phyloP scores from a whole-genome alignment of 495 filamentous ascomycete species.

The Talaromyces thailandensis region DNA sequence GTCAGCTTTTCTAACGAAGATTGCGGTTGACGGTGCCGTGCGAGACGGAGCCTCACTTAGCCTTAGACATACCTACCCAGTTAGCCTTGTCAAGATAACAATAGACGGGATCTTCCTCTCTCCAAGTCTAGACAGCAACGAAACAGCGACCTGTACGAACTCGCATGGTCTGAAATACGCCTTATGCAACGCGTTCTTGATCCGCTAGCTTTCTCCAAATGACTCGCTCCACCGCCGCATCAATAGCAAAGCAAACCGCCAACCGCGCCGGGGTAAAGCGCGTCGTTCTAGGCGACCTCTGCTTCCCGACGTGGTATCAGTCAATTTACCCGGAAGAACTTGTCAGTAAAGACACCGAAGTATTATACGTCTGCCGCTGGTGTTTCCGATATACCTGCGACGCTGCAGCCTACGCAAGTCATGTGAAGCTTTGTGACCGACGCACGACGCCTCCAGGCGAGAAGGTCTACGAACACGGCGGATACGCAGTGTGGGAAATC shows the following conservation, averaged over 20 bases:
- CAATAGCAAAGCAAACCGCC: background rate
- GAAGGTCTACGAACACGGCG: slow-evolving; percentile 50
- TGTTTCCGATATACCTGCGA: slow-evolving; percentile 91
- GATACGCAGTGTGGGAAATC: slow-evolving; percentile 73
- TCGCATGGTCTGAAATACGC: background rate
- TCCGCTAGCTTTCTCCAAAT: background rate
- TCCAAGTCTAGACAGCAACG: background rate
- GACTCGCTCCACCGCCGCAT: background rate
- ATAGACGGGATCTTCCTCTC: background rate
- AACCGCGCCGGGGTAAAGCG: slow-evolving; percentile 58
- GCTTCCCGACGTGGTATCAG: slow-evolving; percentile 72
- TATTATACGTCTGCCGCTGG: slow-evolving; percentile 80
- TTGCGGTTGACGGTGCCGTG: background rate
- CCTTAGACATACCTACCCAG: too few relatives aligned
- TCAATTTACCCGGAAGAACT: slow-evolving; percentile 73
- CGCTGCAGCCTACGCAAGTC: slow-evolving; percentile 46
- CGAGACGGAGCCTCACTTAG: background rate
- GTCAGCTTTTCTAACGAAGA: background rate
- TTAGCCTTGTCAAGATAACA: background rate
- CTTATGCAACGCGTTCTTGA: background rate
- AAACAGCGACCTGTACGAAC: background rate
- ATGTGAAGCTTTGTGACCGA: slow-evolving; percentile 33
- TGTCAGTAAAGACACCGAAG: slow-evolving; percentile 50
- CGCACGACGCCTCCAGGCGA: slow-evolving; percentile 32
- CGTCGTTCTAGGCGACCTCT: slow-evolving; percentile 64